Evolutionary conservation across 192 early-diverging fungal species (phyloP), one percentile per base, ranked within the genome.

Genomic region (Backusella sp.): DNA sequence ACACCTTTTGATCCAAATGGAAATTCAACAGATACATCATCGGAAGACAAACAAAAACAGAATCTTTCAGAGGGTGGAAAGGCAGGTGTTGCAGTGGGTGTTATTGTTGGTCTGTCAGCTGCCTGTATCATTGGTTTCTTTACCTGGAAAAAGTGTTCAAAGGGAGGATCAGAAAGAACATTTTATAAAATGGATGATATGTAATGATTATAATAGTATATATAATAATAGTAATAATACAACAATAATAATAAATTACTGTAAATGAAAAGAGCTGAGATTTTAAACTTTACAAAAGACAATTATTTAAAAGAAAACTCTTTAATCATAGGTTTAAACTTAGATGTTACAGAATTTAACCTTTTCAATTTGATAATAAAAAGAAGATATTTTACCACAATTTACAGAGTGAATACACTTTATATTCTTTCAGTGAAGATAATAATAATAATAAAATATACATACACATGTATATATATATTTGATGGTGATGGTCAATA

Each of bases 71-170:
- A 53, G 21, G 72, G 72, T 36, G 72, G 53, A 21, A 73, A 65
- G 17, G 72, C 35, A 11, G 72, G 72, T 19, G 36, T 73, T 23
- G 56, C 72, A 28, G 35, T 73, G 6, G 72, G 72, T 32, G 72
- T 73, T 6, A 41, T 73, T 23, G 53, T 41, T 5, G 72, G 72
- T 73, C 37, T 73, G 23, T 56, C 56, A 12, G 56, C 56, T 28
- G 56, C 9, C 26, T 11, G 23, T 12, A 26, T 62, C n/a, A 8
- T 62, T 26, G 56, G 56, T 28, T 62, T 62, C 26, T 62, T 62
- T 14, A 28, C 56, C 26, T 62, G 26, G 21, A 62, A 14, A 26
- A 62, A 28, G 26, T 62, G 19, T 62, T 28, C 21, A 28, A 62
- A 14, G 26, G 3, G 11, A 28, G 26, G 23, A 28, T 28, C 21